phyloP scores from a whole-genome alignment of 192 early-diverging fungal species.

The Tieghemiomyces parasiticus region DNA sequence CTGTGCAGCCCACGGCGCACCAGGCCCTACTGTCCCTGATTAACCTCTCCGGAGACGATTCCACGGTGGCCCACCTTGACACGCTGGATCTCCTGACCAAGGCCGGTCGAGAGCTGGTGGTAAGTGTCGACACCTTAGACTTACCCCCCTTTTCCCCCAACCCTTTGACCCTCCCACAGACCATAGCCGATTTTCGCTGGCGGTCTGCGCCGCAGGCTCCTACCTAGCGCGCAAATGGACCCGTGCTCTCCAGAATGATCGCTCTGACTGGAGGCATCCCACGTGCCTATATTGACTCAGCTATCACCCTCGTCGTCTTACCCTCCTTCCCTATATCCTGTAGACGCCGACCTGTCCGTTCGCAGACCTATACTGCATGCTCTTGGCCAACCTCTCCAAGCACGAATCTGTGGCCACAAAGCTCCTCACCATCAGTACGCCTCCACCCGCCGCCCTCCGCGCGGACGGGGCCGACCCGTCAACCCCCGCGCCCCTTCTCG shows the following conservation, averaged over 20 bases:
- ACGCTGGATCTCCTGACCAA: constrained; percentile 54
- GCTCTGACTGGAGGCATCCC: no score
- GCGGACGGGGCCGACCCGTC: constrained; percentile 18
- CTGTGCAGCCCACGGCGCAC: constrained; percentile 72
- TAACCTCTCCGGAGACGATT: constrained; percentile 60
- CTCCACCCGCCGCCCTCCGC: constrained; percentile 7
- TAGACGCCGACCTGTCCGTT: constrained; percentile 50
- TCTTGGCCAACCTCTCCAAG: constrained; percentile 84
- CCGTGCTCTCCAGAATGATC: no score
- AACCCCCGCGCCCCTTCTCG: constrained; percentile 36
- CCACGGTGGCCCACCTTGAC: constrained; percentile 44
- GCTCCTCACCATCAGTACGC: constrained; percentile 27
- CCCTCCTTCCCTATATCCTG: no score
- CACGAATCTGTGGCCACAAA: constrained; percentile 35
- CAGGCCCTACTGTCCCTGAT: constrained; percentile 68
- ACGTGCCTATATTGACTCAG: no score
- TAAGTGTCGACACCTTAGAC: no score
- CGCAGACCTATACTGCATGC: constrained; percentile 66
- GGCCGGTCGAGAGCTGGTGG: constrained; percentile 51
- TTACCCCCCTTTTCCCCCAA: no score
- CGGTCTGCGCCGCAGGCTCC: no score
- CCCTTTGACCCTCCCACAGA: no score
- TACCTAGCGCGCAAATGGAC: no score
- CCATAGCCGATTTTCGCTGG: no score
- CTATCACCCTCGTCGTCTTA: no score